A percentile compares a stretch with the other conserved stretches of the same genome.
These are phyloP conservation scores for Tarenaya hassleriana DNA, from an alignment of 345 rosid species.

Conservation along the genomic window DNA sequence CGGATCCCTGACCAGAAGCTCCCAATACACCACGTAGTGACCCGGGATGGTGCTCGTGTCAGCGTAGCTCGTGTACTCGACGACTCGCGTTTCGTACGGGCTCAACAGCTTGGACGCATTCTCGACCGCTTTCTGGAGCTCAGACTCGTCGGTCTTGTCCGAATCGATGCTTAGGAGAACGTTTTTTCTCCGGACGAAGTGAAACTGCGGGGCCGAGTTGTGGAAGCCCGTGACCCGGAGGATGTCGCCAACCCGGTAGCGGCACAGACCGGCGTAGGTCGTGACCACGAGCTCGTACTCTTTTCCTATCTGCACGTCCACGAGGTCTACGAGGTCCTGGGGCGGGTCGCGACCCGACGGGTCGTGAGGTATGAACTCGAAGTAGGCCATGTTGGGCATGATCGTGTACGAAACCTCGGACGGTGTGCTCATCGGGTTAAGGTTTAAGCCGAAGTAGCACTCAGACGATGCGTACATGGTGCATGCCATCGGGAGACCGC, in stretches of 20 bases:
- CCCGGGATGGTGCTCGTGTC: conserved; percentile 80
- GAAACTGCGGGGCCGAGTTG: conserved; percentile 88
- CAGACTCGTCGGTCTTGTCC: conserved; percentile 91
- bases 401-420: conserved; percentile 82
- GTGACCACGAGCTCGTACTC: conserved; percentile 89
- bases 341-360: conserved; percentile 5
- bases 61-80: conserved; percentile 87
- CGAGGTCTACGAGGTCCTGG: conserved; percentile 45
- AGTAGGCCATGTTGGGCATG: conserved; percentile 96
- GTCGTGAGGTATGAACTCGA: conserved; percentile 75
- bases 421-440: conserved; percentile 80
- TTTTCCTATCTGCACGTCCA: conserved; percentile 71
- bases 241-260: conserved; percentile 93
- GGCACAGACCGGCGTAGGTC: conserved; percentile 70
- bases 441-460: conserved; percentile 85
- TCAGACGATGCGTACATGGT: conserved; percentile 98
- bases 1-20: conserved; percentile 48
- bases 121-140: conserved; percentile 70
- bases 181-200: conserved; percentile 75
- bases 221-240: conserved; percentile 89
- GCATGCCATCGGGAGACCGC: conserved; percentile 76
- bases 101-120: conserved; percentile 45
- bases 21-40: conserved; percentile 92
- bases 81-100: conserved; percentile 57
- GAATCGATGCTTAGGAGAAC: conserved; percentile 84